Evolutionary conservation across 2,329 filamentous ascomycete genomes (phyloP).

Genomic region (Scedosporium minutisporum): DNA sequence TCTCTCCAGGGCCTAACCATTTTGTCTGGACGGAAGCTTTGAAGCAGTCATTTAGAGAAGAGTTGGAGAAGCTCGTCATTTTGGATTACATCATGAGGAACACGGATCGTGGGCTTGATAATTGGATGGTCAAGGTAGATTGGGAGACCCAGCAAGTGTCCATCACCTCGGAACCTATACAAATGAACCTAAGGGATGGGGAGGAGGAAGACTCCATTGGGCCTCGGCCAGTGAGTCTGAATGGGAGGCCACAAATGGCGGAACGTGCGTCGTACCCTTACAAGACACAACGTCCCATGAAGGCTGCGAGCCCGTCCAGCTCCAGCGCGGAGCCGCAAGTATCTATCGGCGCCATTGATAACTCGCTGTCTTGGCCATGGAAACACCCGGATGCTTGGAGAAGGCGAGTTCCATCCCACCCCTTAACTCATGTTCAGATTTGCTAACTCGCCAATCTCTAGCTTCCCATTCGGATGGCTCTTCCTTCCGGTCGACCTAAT

Average conservation of each 20-base stretch:
- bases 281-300: constrained; percentile 74
- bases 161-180: constrained; percentile 71
- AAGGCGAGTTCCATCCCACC: constrained; percentile 28
- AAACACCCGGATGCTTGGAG: constrained; percentile 89
- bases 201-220: constrained; percentile 27
- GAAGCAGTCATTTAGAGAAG: constrained; percentile 87
- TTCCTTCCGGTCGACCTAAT: constrained; percentile 95
- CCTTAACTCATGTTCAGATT: not conserved
- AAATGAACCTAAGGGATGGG: constrained; percentile 50
- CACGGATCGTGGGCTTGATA: constrained; percentile 90
- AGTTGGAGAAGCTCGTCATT: constrained; percentile 94
- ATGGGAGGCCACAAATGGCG: constrained; percentile 29
- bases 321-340: constrained; percentile 49
- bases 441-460: constrained; percentile 22
- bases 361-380: constrained; percentile 97
- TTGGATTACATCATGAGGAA: constrained; percentile 99
- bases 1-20: constrained; percentile 34
- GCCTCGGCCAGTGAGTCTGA: constrained; percentile 52
- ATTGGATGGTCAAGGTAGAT: constrained; percentile 99
- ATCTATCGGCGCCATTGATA: constrained; percentile 87
- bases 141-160: constrained; percentile 73
- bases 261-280: constrained; percentile 54
- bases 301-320: constrained; percentile 46
- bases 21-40: constrained; percentile 83
- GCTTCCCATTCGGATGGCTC: constrained; percentile 97